Evolutionary conservation across 306 rosid genomes (phyloP).

Genomic region (Dryas alaskensis): DNA sequence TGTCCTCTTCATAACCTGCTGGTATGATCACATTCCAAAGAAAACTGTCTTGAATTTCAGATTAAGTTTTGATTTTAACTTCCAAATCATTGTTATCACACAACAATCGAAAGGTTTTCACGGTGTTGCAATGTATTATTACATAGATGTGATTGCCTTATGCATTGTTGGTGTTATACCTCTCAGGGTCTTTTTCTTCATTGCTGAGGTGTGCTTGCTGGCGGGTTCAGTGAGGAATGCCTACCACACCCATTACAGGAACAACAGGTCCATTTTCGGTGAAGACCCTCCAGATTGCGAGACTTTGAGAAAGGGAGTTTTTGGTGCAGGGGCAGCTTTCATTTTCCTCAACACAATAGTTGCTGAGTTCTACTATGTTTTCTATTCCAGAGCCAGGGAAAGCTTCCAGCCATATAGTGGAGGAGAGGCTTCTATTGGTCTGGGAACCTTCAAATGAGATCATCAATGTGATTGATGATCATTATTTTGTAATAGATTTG

Average conservation of each 20-base stretch:
- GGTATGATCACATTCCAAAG: conserved; percentile 46
- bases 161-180: background rate
- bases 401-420: conserved; percentile 60
- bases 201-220: conserved; percentile 83
- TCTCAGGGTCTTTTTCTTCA: conserved; percentile 82
- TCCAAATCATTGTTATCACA: background rate
- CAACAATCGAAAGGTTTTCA: background rate
- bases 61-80: background rate
- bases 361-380: conserved; percentile 71
- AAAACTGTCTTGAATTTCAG: background rate
- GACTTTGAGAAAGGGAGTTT: conserved; percentile 84
- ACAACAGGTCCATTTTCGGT: conserved; percentile 41
- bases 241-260: conserved; percentile 83
- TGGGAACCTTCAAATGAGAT: conserved; percentile 81
- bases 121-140: conserved; percentile 1
- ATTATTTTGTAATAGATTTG: conserved; percentile 24
- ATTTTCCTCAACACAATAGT: conserved; percentile 60
- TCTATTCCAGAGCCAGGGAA: conserved; percentile 80
- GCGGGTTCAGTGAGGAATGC: conserved; percentile 95
- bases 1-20: conserved; percentile 83
- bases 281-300: conserved; percentile 52
- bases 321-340: conserved; percentile 90
- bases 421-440: conserved; percentile 71
- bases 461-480: conserved; percentile 8
- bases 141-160: conserved; percentile 13